These are phyloP conservation scores for Solanum piurae DNA, from an alignment of 257 asterid genomes.

Conservation along the genomic window DNA sequence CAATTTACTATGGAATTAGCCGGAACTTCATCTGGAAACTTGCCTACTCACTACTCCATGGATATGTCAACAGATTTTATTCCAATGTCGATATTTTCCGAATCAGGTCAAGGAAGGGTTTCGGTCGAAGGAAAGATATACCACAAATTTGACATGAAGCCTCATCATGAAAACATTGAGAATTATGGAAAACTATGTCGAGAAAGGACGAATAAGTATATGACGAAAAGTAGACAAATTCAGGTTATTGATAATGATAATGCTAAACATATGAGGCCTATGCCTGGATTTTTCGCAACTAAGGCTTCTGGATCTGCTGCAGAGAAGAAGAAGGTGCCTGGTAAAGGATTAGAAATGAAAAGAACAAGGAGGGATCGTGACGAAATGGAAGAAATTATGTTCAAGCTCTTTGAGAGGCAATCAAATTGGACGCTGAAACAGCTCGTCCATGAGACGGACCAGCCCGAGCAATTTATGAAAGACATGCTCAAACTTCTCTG, in stretches of 20 bases:
- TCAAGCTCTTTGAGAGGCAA: slow-evolving; percentile 85
- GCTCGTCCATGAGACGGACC: slow-evolving; percentile 79
- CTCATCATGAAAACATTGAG: slow-evolving; percentile 44
- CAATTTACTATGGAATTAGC: slow-evolving; percentile 87
- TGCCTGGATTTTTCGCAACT: slow-evolving; percentile 49
- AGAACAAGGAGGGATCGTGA: slow-evolving; percentile 75
- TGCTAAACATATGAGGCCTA: slow-evolving; percentile 68
- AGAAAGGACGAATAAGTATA: slow-evolving; percentile 63
- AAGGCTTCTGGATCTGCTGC: slow-evolving; percentile 30
- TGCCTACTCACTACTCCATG: slow-evolving; percentile 63
- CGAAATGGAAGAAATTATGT: slow-evolving; percentile 91
- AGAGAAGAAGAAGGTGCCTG: slow-evolving; percentile 57
- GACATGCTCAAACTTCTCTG: slow-evolving; percentile 82
- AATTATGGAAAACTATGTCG: slow-evolving; percentile 68
- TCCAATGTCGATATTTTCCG: slow-evolving; percentile 81
- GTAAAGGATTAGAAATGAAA: slow-evolving; percentile 60
- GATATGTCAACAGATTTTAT: slow-evolving; percentile 78
- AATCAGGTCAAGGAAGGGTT: slow-evolving; percentile 42
- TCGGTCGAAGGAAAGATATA: slow-evolving; percentile 77
- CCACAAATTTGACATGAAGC: slow-evolving; percentile 82
- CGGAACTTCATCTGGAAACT: slow-evolving; percentile 39
- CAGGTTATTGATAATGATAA: slow-evolving; percentile 68
- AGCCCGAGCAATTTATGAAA: slow-evolving; percentile 95
- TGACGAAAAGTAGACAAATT: slow-evolving; percentile 53
- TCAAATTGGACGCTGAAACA: slow-evolving; percentile 86